Base-by-base conservation (phyloP, 495 filamentous ascomycete genomes). In the Melanomma pulvis-pyrius region DNA sequence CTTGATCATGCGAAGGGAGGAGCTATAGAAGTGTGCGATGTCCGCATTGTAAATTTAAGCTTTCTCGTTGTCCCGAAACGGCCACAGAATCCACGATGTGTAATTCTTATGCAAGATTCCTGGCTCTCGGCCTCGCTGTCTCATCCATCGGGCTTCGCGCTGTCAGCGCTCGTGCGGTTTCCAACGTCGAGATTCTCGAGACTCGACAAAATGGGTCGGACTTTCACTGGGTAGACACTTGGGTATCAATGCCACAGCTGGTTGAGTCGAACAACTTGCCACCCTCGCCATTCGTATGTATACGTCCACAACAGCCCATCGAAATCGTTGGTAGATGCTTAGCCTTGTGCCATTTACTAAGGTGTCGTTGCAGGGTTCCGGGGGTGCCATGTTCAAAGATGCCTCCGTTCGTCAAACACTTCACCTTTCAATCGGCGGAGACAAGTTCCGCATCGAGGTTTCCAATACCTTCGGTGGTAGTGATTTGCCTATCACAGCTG, bases 331-430 rank as follows among this genome's bases (percentile, higher is more conserved):
- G 17, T 26, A 22, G 1, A 26, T 15, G 19, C 48, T 5, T 22
- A 24, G 24, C 5, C 34, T 46, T 12, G 26, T 28, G 8, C 24
- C 25, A 51, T 24, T 30, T 26, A n/a, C 6, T 44, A 36, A 24
- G 29, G n/a, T 58, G 30, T 28, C 12, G 22, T 9, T 32, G 3
- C n/a, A 52, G 44, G 21, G 39, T 9, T 41, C 53, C 11, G 32
- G 51, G 61, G 17, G 64, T 28, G 41, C 67, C 49, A 67, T 79
- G 49, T 79, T 83, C 70, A 26, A 56, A 39, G 84, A 88, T 58
- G 82, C 84, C 24, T 89, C 88, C 3, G 76, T 90, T 56, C 86
- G 88, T 17, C 88, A 90, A 73, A 91, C 87, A 0, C 72, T 90
- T 2, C 83, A 86, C 58, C 71, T 88, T 29, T 82, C 84, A 1